Evolutionary conservation across 768 basidiomycete genomes (phyloP).

Genomic region (Russula olivacea): DNA sequence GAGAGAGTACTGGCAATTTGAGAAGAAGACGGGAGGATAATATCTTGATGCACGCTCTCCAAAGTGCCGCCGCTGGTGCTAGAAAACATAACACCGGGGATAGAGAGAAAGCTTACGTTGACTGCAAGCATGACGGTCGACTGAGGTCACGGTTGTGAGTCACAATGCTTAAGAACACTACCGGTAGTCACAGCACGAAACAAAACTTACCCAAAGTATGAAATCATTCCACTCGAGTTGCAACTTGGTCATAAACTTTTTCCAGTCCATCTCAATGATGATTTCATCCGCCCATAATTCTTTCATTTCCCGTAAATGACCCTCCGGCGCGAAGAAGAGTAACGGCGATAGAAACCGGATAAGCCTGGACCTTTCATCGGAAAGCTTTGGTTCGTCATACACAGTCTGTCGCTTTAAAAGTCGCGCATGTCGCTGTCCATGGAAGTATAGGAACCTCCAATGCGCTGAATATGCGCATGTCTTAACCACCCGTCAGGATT

Average conservation of each 20-base stretch:
- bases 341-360: slow-evolving; percentile 6
- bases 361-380: neutral
- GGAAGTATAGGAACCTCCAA: slow-evolving; percentile 19
- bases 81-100: slow-evolving; percentile 28
- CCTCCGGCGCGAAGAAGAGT: slow-evolving; percentile 13
- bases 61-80: neutral
- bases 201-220: slow-evolving; percentile 7
- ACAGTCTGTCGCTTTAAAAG: neutral
- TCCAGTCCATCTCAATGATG: slow-evolving; percentile 9
- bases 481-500: neutral
- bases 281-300: slow-evolving; percentile 5
- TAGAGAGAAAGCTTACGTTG: slow-evolving; percentile 33
- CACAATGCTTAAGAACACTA: neutral
- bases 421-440: slow-evolving; percentile 10
- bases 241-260: slow-evolving; percentile 1
- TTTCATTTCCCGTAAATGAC: slow-evolving; percentile 7
- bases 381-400: neutral
- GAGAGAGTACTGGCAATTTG: slow-evolving; percentile 49
- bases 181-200: too few species aligned
- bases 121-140: slow-evolving; percentile 33
- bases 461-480: neutral
- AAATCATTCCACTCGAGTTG: slow-evolving; percentile 5
- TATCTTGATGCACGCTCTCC: neutral
- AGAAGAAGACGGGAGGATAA: slow-evolving; percentile 33
- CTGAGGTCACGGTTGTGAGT: slow-evolving; percentile 12